Percentiles rank a stretch among this genome's conserved stretches.
phyloP scores from a whole-genome alignment of 495 filamentous ascomycete genomes.

The Daldinia decipiens region DNA sequence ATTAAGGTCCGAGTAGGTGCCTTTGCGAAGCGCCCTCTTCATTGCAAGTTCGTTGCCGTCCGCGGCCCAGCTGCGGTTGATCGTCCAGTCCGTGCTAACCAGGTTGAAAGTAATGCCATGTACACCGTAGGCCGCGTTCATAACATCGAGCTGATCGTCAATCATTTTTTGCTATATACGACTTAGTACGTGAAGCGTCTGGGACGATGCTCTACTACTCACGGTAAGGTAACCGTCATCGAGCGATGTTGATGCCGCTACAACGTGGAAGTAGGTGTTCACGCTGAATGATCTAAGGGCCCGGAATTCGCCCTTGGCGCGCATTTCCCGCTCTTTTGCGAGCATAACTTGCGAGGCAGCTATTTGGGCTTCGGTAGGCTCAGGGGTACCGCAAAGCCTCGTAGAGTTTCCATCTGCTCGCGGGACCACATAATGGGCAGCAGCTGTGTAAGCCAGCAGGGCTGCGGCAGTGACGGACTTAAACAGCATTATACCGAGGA shows the following conservation, averaged over 20 bases:
- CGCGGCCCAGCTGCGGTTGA: constrained; percentile 66
- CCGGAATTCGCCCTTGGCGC: constrained; percentile 40
- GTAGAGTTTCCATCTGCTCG: constrained; percentile 31
- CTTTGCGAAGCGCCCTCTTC: constrained; percentile 69
- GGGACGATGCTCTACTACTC: constrained; percentile 1
- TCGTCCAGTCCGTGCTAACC: constrained; percentile 61
- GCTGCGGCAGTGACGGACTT: constrained; percentile 46
- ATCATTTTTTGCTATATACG: constrained; percentile 48
- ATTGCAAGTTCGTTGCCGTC: constrained; percentile 62
- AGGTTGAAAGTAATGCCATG: constrained; percentile 66
- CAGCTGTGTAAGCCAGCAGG: constrained; percentile 46
- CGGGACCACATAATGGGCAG: constrained; percentile 41
- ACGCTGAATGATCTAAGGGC: constrained; percentile 53
- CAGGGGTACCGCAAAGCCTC: constrained; percentile 53
- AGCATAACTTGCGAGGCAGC: constrained; percentile 48
- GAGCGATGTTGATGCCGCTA: constrained; percentile 57
- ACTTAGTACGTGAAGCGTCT: constrained; percentile 25
- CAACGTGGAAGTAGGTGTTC: constrained; percentile 71
- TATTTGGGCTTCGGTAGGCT: constrained; percentile 53
- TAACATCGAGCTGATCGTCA: constrained; percentile 54
- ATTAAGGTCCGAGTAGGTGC: constrained; percentile 69
- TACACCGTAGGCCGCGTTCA: constrained; percentile 63
- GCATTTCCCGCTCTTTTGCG: constrained; percentile 39
- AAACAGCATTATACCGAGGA: constrained; percentile 50
- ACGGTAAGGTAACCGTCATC: constrained; percentile 64